phyloP scores from a whole-genome alignment of 2,329 filamentous ascomycete species.

The Monilinia fructigena region DNA sequence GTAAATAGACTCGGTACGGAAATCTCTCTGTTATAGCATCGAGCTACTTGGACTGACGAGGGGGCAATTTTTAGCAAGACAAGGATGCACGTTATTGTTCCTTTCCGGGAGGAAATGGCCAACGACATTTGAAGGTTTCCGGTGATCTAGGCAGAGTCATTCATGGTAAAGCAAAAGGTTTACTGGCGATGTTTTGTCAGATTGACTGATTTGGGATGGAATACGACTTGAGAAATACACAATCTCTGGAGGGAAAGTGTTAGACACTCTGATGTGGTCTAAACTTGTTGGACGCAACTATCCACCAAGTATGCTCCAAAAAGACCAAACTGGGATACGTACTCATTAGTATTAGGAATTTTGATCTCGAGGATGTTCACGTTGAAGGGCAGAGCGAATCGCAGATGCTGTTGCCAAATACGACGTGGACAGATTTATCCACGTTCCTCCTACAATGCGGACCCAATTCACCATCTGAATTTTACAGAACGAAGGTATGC shows the following conservation, averaged over 20 bases:
- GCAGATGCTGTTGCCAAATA: conserved; percentile 95
- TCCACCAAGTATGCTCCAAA: conserved; percentile 71
- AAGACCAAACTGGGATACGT: not conserved
- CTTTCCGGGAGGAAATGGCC: conserved; percentile 94
- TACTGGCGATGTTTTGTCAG: not conserved
- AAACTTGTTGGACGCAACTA: conserved; percentile 94
- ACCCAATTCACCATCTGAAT: conserved; percentile 79
- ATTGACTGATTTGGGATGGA: conserved; percentile 51
- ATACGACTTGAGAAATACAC: conserved; percentile 90
- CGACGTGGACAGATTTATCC: conserved; percentile 93
- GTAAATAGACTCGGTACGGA: conserved; percentile 82
- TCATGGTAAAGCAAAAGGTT: conserved; percentile 57
- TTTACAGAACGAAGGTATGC: conserved; percentile 78
- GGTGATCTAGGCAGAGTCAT: conserved; percentile 88
- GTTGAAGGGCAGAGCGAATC: conserved; percentile 88
- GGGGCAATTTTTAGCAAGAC: conserved; percentile 61
- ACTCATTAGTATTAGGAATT: conserved; percentile 68
- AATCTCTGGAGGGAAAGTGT: conserved; percentile 94
- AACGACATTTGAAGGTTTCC: conserved; percentile 93
- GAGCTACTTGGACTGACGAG: conserved; percentile 31
- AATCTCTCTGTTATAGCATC: not conserved
- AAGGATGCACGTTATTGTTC: conserved; percentile 94
- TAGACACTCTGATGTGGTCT: conserved; percentile 94
- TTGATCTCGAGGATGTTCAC: conserved; percentile 87
- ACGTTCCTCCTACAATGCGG: conserved; percentile 95